Evolutionary conservation across 306 rosid species (phyloP), one percentile per base, ranked within the genome.

Genomic region (Casuarina glauca): DNA sequence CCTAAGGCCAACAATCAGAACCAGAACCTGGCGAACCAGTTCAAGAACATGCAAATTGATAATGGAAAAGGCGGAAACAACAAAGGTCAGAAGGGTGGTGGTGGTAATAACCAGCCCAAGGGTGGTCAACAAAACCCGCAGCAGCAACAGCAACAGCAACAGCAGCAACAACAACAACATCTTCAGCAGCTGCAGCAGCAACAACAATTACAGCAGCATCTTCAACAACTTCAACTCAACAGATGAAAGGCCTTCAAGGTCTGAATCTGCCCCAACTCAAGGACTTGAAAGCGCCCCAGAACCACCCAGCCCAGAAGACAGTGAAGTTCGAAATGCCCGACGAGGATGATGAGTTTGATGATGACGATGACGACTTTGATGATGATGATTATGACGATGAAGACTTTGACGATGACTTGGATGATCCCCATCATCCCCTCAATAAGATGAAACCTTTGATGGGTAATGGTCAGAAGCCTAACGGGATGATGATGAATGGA

Each of bases 221-320:
- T 86, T 32, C 84, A 78, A 7, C 77, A 86, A 15, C 78, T 87
- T 46, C 93, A 89, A 61, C 95, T 1, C 94, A 89, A 76, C 91
- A 88, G 79, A 88, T 93, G 89, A 95, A 90, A 71, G 91, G 88
- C 44, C 68, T 89, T 0, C 97, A 83, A 82, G 97, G 89, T 91
- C 84, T 86, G 81, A 93, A 92, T 77, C 86, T 86, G 0, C 90
- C 90, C 6, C 98, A 88, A 72, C 82, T 93, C 60, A 91, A 87
- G 26, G 93, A 76, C 76, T 52, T 87, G 88, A 90, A 84, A 48
- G 20, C 82, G 75, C 89, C 88, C 0, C 90, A 73, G 19, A 84
- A 74, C 80, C 93, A 73, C 82, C 89, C 79, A 15, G 88, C 81
- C 73, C 76, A 81, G 57, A 92, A 91, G 73, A 79, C 86, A 0